These are phyloP conservation scores for Funneliformis caledonium DNA, from an alignment of 371 early-diverging fungal genomes.

Conservation along the genomic window DNA sequence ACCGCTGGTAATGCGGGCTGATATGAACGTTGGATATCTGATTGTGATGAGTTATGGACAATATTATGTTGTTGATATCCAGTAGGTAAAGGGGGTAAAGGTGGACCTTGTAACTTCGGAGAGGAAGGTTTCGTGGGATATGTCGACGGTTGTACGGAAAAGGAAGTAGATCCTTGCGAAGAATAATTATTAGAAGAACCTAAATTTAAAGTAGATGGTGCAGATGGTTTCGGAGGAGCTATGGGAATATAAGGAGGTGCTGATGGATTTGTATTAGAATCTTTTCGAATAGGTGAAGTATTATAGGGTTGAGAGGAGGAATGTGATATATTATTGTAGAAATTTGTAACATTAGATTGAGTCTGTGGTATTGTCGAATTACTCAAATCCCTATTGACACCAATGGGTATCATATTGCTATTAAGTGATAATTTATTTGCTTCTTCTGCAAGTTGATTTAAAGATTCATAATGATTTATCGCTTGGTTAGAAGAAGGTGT, in stretches of 20 bases:
- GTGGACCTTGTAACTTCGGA: not conserved
- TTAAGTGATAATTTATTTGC: not conserved
- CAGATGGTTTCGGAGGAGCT: conserved; percentile 8
- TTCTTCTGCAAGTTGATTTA: conserved; percentile 1
- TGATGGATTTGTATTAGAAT: not conserved
- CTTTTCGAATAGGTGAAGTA: not conserved
- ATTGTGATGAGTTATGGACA: not conserved
- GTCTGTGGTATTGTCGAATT: not conserved
- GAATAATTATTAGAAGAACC: not conserved
- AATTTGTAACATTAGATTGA: not conserved
- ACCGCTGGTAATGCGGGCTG: not conserved
- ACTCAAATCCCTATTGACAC: not conserved
- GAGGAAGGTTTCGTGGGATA: not conserved
- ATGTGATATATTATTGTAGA: not conserved
- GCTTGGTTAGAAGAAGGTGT: not conserved
- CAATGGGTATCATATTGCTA: not conserved
- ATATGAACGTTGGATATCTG: conserved; percentile 2
- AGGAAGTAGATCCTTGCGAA: not conserved
- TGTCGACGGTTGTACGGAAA: not conserved
- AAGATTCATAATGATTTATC: not conserved
- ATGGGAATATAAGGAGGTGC: not conserved
- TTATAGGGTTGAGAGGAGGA: not conserved
- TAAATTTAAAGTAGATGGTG: not conserved
- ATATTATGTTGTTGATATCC: not conserved
- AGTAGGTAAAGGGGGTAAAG: conserved; percentile 20